A percentile compares a stretch with the other conserved stretches of the same genome.
Evolutionary conservation across 1,139 yeast genomes (phyloP).

Genomic region (Pichia sp.): DNA sequence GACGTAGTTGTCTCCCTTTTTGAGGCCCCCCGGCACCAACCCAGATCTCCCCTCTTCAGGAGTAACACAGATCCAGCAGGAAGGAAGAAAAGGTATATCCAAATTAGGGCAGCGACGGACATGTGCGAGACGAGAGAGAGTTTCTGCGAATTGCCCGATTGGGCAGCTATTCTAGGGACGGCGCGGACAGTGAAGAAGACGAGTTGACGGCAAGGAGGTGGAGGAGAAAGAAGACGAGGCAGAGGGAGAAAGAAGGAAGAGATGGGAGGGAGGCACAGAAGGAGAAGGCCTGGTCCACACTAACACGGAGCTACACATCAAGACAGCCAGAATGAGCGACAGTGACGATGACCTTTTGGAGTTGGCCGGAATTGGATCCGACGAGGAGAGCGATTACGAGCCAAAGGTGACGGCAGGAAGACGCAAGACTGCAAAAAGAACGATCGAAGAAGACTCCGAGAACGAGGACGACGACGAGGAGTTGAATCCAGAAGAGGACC

Average conservation of each 20-base stretch:
- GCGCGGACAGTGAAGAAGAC: neutral
- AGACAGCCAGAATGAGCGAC: constrained; percentile 34
- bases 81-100: neutral
- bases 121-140: neutral
- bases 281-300: too few species aligned
- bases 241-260: neutral
- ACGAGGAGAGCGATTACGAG: constrained; percentile 30
- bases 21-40: too few species aligned
- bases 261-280: too few species aligned
- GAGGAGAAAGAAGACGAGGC: neutral
- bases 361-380: constrained; percentile 69
- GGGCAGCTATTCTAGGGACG: constrained; percentile 1
- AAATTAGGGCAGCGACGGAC: neutral
- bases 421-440: constrained; percentile 19
- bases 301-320: too few species aligned
- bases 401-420: constrained; percentile 25
- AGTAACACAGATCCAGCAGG: neutral
- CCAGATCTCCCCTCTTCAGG: too few species aligned
- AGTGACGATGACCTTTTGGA: constrained; percentile 89
- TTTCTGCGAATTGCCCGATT: constrained; percentile 1
- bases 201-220: neutral
- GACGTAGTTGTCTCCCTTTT: too few species aligned
- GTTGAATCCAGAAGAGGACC: constrained; percentile 48
- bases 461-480: constrained; percentile 39
- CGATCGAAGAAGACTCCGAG: constrained; percentile 25